Evolutionary conservation across 768 basidiomycete species (phyloP), one percentile per base, ranked within the genome.

Genomic region (Panellus pusillus): DNA sequence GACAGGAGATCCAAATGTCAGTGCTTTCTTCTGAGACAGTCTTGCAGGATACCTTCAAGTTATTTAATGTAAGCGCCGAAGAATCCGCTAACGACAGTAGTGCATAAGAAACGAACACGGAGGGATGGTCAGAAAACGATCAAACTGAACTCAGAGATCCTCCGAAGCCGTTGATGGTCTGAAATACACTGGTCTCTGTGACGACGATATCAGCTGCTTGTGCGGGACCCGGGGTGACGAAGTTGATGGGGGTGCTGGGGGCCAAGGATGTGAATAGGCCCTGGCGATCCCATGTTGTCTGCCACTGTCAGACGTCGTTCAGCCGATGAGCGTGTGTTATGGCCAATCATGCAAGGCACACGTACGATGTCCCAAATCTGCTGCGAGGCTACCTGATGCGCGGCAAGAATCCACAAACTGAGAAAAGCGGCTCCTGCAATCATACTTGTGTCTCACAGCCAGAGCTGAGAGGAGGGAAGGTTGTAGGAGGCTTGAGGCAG

Each of bases 131-230:
- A 24, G 3, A 24, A 24, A 6, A 41, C 44, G 20, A 20, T 32
- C 40, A 14, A 8, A 8, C 5, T 45, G 51, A 37, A 86, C 88
- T 89, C 19, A 90, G 69, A 0, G 82, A 63, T 9, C 77, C 85
- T 0, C 88, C 88, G 59, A 87, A 86, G 6, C 89, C 88, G 43
- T 74, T 74, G 35, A 91, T 81, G 0, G 75, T 67, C 68, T 89
- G 89, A 65, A 78, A 83, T 19, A 75, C 65, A 1, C 71, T 61
- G 2, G 67, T 67, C 64, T 87, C 86, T 40, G 81, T 65, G 9
- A 91, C 68, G 38, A 76, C 73, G 46, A 90, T 89, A 63, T 89
- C 79, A 0, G 87, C 87, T 39, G 72, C 74, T 1, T 77, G 84
- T 31, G 75, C 75, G 5, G 79, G 45, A 0, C 84, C 82, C 9